Base-by-base conservation (phyloP, 257 asterid genomes). In the Petunia secreta region DNA sequence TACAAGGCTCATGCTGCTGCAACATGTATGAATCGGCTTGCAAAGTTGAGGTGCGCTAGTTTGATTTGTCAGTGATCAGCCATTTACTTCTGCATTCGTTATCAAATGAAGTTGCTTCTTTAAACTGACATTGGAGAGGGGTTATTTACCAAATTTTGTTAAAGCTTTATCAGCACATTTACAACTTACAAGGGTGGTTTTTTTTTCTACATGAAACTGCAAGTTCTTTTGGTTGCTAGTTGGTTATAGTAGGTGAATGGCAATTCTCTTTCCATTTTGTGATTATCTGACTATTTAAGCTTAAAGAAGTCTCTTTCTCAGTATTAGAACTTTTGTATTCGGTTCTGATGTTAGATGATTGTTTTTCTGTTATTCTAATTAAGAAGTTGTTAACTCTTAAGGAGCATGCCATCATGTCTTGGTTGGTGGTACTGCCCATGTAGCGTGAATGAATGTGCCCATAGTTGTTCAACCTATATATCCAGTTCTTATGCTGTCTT, bases 11-110 rank as follows among this genome's bases (percentile, higher is more conserved):
- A 95, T 88, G 96, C 94, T 67, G 97, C 99, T 82, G 90, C 99
- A 74, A 84, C 89, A 79, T 93, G 98, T 86, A 95, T 95, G 99
- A 95, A 95, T 87, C 98, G 97, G 83, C 90, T 93, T 79, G 99
- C 99, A 52, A 95, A 95, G 90, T 83, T 95, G 83, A 95, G 99
- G 98, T 92, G 85, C 75, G 85, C 73, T 67, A 8, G 38, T 80
- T 41, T 63, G 80, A 63, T 62, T 54, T 25, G 25, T 25, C 25
- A 25, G 25, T 25, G 25, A 25, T 25, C 25, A 25, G 25, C 25
- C 25, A 25, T 25, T 25, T 25, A 25, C 25, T 25, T 25, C 25
- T 25, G 25, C 25, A 25, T 25, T 25, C 25, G 25, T 25, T 25
- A 25, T 25, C 25, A 25, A 25, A 25, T 25, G 25, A 25, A 25